Evolutionary conservation across 805 yeast genomes (phyloP).

Genomic region (Myxozyma vanderwaltii): DNA sequence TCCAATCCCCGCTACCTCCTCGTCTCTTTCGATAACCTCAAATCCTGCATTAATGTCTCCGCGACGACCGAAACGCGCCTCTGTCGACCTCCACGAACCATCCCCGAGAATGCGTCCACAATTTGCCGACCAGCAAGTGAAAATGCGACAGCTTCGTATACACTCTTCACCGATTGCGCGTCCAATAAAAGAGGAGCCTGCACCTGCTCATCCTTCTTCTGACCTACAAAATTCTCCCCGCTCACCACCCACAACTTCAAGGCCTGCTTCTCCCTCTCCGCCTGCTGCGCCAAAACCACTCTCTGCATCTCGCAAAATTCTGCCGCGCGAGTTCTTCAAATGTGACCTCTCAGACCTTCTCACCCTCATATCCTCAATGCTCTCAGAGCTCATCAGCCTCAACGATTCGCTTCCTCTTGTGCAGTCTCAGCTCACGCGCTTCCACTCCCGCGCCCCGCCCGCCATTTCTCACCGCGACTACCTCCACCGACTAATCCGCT

Average conservation of each 20-base stretch:
- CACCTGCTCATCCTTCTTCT: not conserved
- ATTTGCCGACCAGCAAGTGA: slow-evolving; percentile 6
- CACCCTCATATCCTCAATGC: slow-evolving; percentile 73
- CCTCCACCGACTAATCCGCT: slow-evolving; percentile 72
- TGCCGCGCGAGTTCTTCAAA: slow-evolving; percentile 59
- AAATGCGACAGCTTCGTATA: not conserved
- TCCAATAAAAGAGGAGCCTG: not conserved
- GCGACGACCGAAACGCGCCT: slow-evolving; percentile 11
- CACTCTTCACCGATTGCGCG: slow-evolving; percentile 1
- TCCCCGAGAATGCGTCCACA: slow-evolving; percentile 16
- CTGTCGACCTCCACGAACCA: slow-evolving; percentile 5
- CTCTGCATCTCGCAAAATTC: not conserved
- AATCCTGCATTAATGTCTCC: not conserved
- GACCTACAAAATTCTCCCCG: not conserved
- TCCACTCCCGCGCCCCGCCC: slow-evolving; percentile 93
- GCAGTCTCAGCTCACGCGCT: slow-evolving; percentile 64
- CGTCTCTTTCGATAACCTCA: no score
- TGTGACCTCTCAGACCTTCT: slow-evolving; percentile 74
- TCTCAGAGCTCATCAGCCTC: slow-evolving; percentile 68
- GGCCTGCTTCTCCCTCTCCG: not conserved
- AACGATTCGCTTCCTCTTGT: slow-evolving; percentile 60
- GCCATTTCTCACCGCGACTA: slow-evolving; percentile 79
- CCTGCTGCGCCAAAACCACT: not conserved
- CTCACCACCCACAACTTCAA: not conserved
- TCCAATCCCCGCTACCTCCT: no score